Percentiles rank a stretch among this genome's conserved stretches.
phyloP scores from a whole-genome alignment of 1,284 basidiomycete genomes.

The Chalciporus sp. region DNA sequence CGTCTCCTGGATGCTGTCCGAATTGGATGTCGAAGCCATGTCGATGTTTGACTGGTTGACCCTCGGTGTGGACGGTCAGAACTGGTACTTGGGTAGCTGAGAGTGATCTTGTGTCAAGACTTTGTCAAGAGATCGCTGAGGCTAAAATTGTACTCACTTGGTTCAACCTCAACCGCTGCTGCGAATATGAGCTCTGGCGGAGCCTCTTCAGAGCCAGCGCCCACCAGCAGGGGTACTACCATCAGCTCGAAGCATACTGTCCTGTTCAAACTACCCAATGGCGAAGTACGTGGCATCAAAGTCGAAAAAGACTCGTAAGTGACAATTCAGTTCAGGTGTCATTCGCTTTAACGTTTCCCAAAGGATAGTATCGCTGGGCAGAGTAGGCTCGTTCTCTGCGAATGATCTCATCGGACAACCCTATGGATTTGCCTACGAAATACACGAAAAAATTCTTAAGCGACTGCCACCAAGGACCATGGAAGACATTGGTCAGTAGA shows the following conservation, averaged over 20 bases:
- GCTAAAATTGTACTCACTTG: not conserved
- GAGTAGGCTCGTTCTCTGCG: slow-evolving; percentile 72
- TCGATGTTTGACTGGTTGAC: not conserved
- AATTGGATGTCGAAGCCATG: slow-evolving; percentile 10
- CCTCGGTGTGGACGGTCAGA: not conserved
- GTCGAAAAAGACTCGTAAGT: slow-evolving; percentile 67
- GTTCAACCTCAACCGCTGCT: not conserved
- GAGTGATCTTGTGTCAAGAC: not conserved
- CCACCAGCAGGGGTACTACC: slow-evolving; percentile 28
- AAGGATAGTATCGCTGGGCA: slow-evolving; percentile 70
- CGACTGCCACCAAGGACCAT: slow-evolving; percentile 62
- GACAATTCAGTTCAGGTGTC: slow-evolving; percentile 3
- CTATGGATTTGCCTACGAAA: slow-evolving; percentile 80
- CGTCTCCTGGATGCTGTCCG: not conserved
- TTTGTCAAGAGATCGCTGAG: not conserved
- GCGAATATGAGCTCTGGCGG: slow-evolving; percentile 17
- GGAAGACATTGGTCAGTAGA: slow-evolving; percentile 69
- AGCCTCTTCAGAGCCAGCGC: slow-evolving; percentile 3
- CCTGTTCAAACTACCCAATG: slow-evolving; percentile 68
- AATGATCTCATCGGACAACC: slow-evolving; percentile 72
- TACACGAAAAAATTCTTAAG: slow-evolving; percentile 66
- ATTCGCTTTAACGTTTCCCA: slow-evolving; percentile 6
- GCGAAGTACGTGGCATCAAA: slow-evolving; percentile 68
- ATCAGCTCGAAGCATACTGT: slow-evolving; percentile 67
- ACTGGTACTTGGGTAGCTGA: not conserved